A percentile compares a stretch with the other conserved stretches of the same genome.
These are phyloP conservation scores for Coleophoma eucalyptorum DNA, from an alignment of 2,329 filamentous ascomycete genomes.

Conservation along the genomic window DNA sequence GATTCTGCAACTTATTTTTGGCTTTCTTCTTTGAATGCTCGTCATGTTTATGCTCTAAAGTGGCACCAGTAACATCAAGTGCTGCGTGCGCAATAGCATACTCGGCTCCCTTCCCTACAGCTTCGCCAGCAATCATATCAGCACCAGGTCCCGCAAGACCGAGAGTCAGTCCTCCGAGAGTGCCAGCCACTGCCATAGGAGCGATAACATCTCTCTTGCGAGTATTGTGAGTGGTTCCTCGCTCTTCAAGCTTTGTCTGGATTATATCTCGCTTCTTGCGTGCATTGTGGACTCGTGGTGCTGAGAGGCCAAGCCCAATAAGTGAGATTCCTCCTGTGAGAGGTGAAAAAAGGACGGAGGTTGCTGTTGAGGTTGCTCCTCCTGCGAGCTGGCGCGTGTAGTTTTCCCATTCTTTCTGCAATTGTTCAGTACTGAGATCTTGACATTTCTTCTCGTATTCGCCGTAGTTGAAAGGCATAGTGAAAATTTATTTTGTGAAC, in stretches of 20 bases:
- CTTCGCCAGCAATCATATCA: constrained; percentile 30
- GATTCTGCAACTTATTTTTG: constrained; percentile 27
- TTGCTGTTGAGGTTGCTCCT: constrained; percentile 35
- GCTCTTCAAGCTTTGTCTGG: constrained; percentile 30
- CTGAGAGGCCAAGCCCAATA: constrained; percentile 33
- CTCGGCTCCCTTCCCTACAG: constrained; percentile 32
- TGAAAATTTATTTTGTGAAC: neutral
- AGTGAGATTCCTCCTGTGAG: constrained; percentile 34
- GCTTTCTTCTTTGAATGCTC: constrained; percentile 31
- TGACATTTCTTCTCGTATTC: constrained; percentile 31
- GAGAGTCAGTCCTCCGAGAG: constrained; percentile 31
- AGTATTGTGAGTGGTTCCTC: constrained; percentile 31
- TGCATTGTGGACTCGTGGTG: constrained; percentile 36
- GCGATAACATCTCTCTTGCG: constrained; percentile 37
- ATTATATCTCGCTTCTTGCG: constrained; percentile 38
- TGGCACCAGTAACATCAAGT: constrained; percentile 31
- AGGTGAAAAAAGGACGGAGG: constrained; percentile 33
- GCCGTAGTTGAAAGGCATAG: constrained; percentile 33
- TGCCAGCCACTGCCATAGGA: constrained; percentile 34
- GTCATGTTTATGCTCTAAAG: constrained; percentile 32
- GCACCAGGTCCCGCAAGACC: constrained; percentile 32
- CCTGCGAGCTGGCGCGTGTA: constrained; percentile 37
- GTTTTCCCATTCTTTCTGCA: constrained; percentile 38
- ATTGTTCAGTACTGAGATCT: constrained; percentile 28
- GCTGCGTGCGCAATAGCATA: constrained; percentile 31